Conservation (phyloP, 768 basidiomycete species). For the Serendipita indica region DNA sequence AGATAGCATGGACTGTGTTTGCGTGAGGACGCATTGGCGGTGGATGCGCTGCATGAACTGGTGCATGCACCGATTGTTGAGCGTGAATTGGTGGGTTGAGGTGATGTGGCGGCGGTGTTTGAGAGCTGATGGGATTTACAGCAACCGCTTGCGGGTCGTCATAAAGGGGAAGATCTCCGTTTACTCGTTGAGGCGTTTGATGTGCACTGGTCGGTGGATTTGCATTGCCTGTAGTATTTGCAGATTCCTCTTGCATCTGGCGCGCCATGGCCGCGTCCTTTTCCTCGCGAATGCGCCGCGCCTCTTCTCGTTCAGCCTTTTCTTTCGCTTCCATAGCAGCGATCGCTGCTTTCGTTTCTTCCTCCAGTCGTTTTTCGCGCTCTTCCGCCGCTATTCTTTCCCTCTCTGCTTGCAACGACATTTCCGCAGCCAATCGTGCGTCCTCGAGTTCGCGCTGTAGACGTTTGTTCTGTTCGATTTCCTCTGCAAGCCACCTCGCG, state of each 20-base stretch:
- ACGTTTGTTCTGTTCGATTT: not conserved
- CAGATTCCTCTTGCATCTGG: not conserved
- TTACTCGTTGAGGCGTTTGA: not conserved
- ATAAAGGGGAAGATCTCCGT: not conserved
- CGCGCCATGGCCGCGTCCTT: constrained; percentile 6
- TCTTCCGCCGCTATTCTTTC: not conserved
- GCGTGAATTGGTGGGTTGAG: not conserved
- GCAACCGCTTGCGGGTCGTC: not conserved
- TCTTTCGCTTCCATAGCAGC: not conserved
- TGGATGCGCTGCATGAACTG: not conserved
- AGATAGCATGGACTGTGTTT: not conserved
- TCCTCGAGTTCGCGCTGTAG: not conserved
- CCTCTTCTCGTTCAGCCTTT: not conserved
- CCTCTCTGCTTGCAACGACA: constrained; percentile 8
- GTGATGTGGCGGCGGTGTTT: not conserved
- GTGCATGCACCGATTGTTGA: not conserved
- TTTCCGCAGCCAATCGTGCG: not conserved
- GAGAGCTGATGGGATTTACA: not conserved
- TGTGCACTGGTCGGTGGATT: not conserved
- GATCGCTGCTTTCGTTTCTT: not conserved
- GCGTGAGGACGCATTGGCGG: not conserved
- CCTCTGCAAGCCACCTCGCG: not conserved
- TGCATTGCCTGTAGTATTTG: not conserved
- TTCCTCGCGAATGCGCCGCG: not conserved
- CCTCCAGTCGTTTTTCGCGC: not conserved